phyloP scores from a whole-genome alignment of 257 asterid genomes.

The Osmanthus fragrans region DNA sequence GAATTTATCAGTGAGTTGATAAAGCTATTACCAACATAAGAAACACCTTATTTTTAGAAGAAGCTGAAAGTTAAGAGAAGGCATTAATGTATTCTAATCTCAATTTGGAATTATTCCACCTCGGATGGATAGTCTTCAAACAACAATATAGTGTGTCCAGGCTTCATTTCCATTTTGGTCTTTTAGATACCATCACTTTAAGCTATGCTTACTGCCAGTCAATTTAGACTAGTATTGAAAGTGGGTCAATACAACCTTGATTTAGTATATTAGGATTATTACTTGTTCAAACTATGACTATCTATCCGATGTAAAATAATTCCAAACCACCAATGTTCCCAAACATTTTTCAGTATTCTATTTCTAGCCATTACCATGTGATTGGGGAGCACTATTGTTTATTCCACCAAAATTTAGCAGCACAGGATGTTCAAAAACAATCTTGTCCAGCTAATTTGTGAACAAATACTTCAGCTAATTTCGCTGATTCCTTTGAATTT shows the following conservation, averaged over 20 bases:
- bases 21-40: background rate
- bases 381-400: background rate
- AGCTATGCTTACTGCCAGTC: background rate
- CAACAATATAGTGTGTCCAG: background rate
- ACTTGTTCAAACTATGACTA: background rate
- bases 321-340: background rate
- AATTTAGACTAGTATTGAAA: background rate
- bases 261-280: background rate
- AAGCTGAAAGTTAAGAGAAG: background rate
- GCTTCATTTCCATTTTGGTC: conserved; percentile 2
- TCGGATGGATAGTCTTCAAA: background rate
- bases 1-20: background rate
- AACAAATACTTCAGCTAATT: background rate
- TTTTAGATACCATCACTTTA: background rate
- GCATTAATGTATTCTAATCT: background rate
- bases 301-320: background rate
- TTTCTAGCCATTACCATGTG: background rate
- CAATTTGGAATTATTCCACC: background rate
- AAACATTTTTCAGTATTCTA: background rate
- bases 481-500: background rate
- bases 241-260: background rate
- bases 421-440: background rate
- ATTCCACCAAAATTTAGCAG: background rate
- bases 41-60: background rate
- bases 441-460: background rate